Evolutionary conservation across 768 basidiomycete species (phyloP).

Genomic region (Tricholoma bakamatsutake): DNA sequence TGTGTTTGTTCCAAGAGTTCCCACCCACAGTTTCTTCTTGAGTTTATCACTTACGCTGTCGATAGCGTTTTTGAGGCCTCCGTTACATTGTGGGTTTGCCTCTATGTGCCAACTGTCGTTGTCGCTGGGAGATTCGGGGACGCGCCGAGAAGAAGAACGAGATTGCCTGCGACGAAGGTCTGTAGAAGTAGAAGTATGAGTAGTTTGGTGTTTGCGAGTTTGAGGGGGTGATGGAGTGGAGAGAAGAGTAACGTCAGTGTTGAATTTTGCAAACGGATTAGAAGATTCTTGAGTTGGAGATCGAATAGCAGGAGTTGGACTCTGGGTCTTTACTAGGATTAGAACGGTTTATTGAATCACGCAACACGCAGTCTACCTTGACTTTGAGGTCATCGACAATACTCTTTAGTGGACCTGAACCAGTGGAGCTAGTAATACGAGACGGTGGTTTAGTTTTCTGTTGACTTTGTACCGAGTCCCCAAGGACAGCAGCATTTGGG

Average conservation of each 20-base stretch:
- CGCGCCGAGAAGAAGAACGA: slow-evolving; percentile 49
- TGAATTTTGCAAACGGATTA: not conserved
- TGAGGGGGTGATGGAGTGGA: slow-evolving; percentile 8
- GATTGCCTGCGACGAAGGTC: slow-evolving; percentile 46
- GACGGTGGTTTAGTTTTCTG: slow-evolving; percentile 7
- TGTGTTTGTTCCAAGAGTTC: slow-evolving; percentile 68
- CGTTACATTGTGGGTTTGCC: slow-evolving; percentile 70
- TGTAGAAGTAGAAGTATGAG: slow-evolving; percentile 34
- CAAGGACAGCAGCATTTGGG: slow-evolving; percentile 63
- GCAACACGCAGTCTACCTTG: slow-evolving; percentile 34
- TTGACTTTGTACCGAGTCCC: slow-evolving; percentile 24
- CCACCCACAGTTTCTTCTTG: slow-evolving; percentile 52
- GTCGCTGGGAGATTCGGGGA: slow-evolving; percentile 10
- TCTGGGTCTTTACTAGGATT: slow-evolving; percentile 30
- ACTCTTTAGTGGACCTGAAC: slow-evolving; percentile 45
- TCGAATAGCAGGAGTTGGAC: slow-evolving; percentile 34
- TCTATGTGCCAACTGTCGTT: slow-evolving; percentile 36
- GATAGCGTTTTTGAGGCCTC: slow-evolving; percentile 79
- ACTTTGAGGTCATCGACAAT: slow-evolving; percentile 77
- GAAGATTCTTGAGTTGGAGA: slow-evolving; percentile 35
- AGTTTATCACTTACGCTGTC: slow-evolving; percentile 57
- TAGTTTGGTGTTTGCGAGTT: slow-evolving; percentile 44
- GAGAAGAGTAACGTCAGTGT: too few relatives aligned
- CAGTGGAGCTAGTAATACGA: not conserved
- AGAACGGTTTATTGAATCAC: not conserved